Base-by-base conservation (phyloP, 768 basidiomycete species). In the Coprinopsis marcescibilis region DNA sequence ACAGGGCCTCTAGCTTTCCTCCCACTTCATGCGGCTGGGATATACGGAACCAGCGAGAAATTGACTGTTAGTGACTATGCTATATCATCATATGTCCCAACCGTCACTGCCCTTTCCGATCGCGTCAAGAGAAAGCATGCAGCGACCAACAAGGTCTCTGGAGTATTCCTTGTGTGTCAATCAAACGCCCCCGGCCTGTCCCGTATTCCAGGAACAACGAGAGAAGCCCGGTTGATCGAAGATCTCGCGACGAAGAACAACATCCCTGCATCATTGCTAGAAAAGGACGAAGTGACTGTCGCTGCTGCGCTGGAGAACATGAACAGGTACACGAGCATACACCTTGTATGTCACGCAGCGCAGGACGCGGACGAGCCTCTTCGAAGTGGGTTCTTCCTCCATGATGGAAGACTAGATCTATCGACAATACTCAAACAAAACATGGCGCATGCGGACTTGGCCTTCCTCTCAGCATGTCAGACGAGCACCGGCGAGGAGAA, bases 341-440 rank as follows among this genome's bases (percentile, higher is more conserved):
- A 71, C 48, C 43, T 71, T 7, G 62, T 66, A 0, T 68, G 65
- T 40, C 64, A 65, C 3, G 63, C 52, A 11, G 49, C 49, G 15
- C 58, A 68, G 30, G 57, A 72, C 37, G 6, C 48, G 2, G 11
- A 24, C 0, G 46, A 52, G 10, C 62, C 66, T 2, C 51, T 60
- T 3, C 40, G 60, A 47, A 60, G 54, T 36, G 55, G 43, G 0
- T 58, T 59, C 14, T 39, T 51, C 20, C 42, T 63, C n/a, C 45
- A 56, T 27, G 53, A 56, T 24, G 52, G 55, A 2, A 26, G 32
- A 20, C 52, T 60, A 4, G 50, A 51, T 49, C 20, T 58, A 7
- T 38, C 39, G 2, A 45, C 49, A 11, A 45, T 45, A 7, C 19
- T 34, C 43, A 19, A 40, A 23, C 20, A 15, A 10, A 15, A 40